Percentiles rank a stretch among this genome's conserved stretches.
These are phyloP conservation scores for Ustilago lituana DNA, from an alignment of 1,284 basidiomycete genomes.

Conservation along the genomic window DNA sequence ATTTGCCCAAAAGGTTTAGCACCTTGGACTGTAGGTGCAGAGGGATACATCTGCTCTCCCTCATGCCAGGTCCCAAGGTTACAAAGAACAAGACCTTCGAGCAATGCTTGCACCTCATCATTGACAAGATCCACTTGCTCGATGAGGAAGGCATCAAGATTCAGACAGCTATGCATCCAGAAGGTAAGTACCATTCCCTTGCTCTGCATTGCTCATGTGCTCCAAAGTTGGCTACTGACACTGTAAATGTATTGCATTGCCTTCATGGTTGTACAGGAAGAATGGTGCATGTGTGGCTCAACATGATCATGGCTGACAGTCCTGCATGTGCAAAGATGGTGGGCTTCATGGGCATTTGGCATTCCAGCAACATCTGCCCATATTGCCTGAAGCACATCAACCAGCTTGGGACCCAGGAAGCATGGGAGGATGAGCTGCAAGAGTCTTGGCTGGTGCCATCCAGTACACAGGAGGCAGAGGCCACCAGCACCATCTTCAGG, in stretches of 20 bases:
- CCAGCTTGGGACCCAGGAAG: background rate
- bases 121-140: background rate
- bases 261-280: background rate
- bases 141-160: background rate
- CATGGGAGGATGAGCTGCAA: constrained; percentile 1
- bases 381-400: background rate
- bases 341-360: background rate
- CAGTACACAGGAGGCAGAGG: background rate
- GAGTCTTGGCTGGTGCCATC: background rate
- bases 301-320: background rate
- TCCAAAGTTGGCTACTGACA: background rate
- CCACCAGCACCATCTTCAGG: background rate
- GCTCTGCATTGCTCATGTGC: background rate
- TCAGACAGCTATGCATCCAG: background rate
- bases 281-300: background rate
- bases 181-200: background rate
- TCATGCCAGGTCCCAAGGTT: background rate
- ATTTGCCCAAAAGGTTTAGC: background rate
- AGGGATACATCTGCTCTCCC: background rate
- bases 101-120: background rate
- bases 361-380: background rate
- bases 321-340: background rate
- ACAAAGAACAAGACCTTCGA: background rate
- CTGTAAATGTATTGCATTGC: background rate
- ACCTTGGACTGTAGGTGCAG: background rate